phyloP scores from a whole-genome alignment of 73 alveolate genomes.

The Paramecium tetraurelia region DNA sequence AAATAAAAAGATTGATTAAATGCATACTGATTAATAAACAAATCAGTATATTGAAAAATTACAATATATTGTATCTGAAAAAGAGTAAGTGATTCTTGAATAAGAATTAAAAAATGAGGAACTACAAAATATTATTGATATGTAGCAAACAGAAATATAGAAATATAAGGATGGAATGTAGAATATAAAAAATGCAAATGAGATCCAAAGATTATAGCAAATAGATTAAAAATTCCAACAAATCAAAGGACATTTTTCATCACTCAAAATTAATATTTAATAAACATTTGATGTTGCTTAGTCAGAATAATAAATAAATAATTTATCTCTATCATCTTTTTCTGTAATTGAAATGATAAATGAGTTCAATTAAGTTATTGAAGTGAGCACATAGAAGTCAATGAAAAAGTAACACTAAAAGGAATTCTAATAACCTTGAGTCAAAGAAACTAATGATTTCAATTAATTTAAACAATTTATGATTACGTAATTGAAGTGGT shows the following conservation, averaged over 20 bases:
- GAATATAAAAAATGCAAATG: not conserved
- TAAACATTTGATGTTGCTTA: not conserved
- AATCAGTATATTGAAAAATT: not conserved
- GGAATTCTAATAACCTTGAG: not conserved
- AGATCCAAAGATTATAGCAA: not conserved
- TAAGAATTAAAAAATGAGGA: not conserved
- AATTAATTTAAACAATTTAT: not conserved
- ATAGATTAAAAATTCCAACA: not conserved
- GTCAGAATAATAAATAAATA: not conserved
- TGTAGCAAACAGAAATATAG: not conserved
- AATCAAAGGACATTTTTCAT: not conserved
- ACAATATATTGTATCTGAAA: not conserved
- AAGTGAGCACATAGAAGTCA: not conserved
- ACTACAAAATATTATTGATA: not conserved
- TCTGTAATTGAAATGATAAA: conserved; percentile 37
- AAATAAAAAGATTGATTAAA: not conserved
- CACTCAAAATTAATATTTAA: not conserved
- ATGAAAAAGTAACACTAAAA: not conserved
- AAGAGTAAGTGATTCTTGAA: not conserved
- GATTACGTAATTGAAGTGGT: not conserved
- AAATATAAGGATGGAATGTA: not conserved
- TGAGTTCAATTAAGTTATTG: not conserved
- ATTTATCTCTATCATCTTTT: conserved; percentile 2
- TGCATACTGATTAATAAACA: not conserved
- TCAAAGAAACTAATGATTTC: not conserved